Evolutionary conservation across 495 filamentous ascomycete genomes (phyloP), one percentile per base, ranked within the genome.

Genomic region (Amphirosellinia nigrospora): DNA sequence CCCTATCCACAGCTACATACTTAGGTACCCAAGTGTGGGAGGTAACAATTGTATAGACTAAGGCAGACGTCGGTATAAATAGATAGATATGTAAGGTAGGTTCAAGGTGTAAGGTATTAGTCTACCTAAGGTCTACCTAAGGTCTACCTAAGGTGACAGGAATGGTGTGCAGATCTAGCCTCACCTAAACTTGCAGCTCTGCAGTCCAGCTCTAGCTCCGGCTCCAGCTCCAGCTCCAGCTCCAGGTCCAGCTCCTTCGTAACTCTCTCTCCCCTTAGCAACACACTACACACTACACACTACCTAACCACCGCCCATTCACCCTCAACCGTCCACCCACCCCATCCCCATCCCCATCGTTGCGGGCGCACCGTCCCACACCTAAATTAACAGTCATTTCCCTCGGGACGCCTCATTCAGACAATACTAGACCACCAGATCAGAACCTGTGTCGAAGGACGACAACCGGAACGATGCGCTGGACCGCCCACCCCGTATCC

Each of bases 401-500:
- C 21, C 7, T 62, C 59, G 36, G 15, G 36, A 28, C 45, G n/a
- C 45, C n/a, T n/a, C 23, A 9, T 21, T 45, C 38, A 39, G 36
- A 50, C 16, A 41, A 60, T 5, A 46, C 21, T 28, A 15, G n/a
- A 9, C 26, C 55, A 11, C 30, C 34, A 36, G 55, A 58, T 36
- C 55, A 21, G 19, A 15, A 58, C 58, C 34, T 32, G 48, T 34
- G 56, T 53, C 45, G 21, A 62, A 32, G 45, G 43, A 52, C 56
- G n/a, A 62, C 43, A 11, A 60, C 66, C 66, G 66, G 21, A 68
- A 68, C 66, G n/a, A 69, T 69, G 66, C 23, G 66, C 56, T 45
- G 55, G 36, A 62, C 34, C 56, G 28, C 56, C n/a, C 16, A 13
- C 45, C 56, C 26, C 56, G 9, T 36, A 36, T 69, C 66, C n/a